Base-by-base conservation (phyloP, 2,329 filamentous ascomycete species). In the Cordyceps cicadae region DNA sequence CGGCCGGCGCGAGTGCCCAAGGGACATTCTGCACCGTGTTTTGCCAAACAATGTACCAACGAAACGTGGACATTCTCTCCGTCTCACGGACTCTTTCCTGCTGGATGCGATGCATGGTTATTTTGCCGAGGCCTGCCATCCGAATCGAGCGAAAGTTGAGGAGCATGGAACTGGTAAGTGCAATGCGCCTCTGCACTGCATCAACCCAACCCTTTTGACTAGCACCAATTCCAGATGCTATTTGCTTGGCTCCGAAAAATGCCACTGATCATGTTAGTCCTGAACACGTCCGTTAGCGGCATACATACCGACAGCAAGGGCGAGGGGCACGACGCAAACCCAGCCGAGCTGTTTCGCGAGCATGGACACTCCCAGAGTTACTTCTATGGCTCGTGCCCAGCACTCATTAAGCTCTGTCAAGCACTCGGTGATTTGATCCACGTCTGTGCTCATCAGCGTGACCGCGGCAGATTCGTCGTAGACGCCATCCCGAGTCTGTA, bases 111-210 rank as follows among this genome's bases (percentile, higher is more conserved):
- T 62, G 45, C 3, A 67, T 66, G 29, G 75, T 62, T n/a, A 67
- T 66, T 24, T 70, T 66, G 17, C 69, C 68, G 9, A 76, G 68
- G 1, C 75, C 75, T 62, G 70, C 72, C 70, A 77, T 75, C 61
- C 76, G 76, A 61, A 77, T 64, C 41, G 70, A 70, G 58, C 74
- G 75, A 67, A 77, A 76, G 12, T 69, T 66, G 7, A 66, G 64
- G 2, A 78, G 68, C 63, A 74, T 72, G 17, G 64, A 65, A 8
- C 64, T 63, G 0, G 67, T 67, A 29, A 64, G 51, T 3, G 60
- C 60, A 57, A 66, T 64, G 9, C 61, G 66, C n/a, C 37, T 50
- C 48, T 66, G 62, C 11, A 67, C 62, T 9, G 64, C 64, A 37
- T 63, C 54, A 7, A 63, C 59, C 65, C 65, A 67, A 5, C 58